A percentile compares a stretch with the other conserved stretches of the same genome.
Conservation (phyloP, 2,329 filamentous ascomycete species). For the Beauveria australis region DNA sequence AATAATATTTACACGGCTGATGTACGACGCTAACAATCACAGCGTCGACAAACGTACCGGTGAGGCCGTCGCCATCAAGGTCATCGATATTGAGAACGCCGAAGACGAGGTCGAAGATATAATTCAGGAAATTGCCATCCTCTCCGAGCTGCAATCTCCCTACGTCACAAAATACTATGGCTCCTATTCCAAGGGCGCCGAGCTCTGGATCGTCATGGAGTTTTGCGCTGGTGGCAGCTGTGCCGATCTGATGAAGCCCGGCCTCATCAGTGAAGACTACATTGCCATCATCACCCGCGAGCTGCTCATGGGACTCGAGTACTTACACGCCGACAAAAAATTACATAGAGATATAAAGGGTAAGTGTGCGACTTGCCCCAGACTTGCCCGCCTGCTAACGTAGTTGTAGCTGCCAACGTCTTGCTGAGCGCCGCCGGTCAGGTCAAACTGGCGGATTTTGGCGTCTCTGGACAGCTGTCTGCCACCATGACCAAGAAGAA, state of each 20-base stretch:
- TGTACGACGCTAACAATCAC: constrained; percentile 11
- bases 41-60: constrained; percentile 90
- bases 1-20: not conserved
- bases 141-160: constrained; percentile 90
- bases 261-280: constrained; percentile 84
- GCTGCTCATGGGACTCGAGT: constrained; percentile 81
- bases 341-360: constrained; percentile 94
- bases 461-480: constrained; percentile 89
- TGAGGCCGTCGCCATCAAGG: constrained; percentile 92
- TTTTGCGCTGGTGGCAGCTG: constrained; percentile 97
- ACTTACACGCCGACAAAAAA: constrained; percentile 92
- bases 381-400: not conserved
- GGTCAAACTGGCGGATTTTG: constrained; percentile 95
- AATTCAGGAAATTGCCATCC: constrained; percentile 95
- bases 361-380: constrained; percentile 24
- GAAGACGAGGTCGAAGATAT: constrained; percentile 99
- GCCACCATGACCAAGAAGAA: constrained; percentile 99
- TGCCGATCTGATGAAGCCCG: constrained; percentile 90
- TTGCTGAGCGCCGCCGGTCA: constrained; percentile 83
- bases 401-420: constrained; percentile 71
- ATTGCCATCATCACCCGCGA: constrained; percentile 94
- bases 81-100: constrained; percentile 97
- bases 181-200: constrained; percentile 89
- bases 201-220: constrained; percentile 99
- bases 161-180: constrained; percentile 98